Evolutionary conservation across 352 stramenopile genomes (phyloP), one percentile per base, ranked within the genome.

Genomic region (Phytophthora tubulina): DNA sequence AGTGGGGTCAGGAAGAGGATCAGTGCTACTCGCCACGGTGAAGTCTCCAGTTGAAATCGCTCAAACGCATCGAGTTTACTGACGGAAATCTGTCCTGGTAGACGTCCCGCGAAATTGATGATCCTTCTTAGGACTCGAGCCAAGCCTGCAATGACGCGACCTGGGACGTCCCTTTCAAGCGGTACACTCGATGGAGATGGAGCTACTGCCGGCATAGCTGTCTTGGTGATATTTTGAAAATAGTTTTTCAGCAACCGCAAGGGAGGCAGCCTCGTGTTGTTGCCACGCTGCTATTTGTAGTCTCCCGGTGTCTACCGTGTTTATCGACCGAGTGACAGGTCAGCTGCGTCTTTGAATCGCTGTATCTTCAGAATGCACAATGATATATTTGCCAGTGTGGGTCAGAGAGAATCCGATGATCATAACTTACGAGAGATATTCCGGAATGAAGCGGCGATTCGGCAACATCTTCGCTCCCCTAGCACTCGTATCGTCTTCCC

Each of bases 51-150:
- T 4, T 45, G 57, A 33, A 71, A 84, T 42, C 36, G 21, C 2
- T 73, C 36, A 4, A 81, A 75, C 30, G 67, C 56, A 7, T 79
- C 63, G 7, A 79, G 50, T 39, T 84, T 84, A 50, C 73, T 81
- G 3, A 84, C 60, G 4, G 70, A 80, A 53, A 70, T 65, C 1
- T 84, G 66, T 0, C 72, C 73, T 10, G 66, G 61, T 27, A 81
- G 39, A 27, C 64, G 49, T 11, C 70, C 70, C 21, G 42, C 41
- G 44, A 77, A 49, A 0, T 17, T 46, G 8, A 7, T 6, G 2
- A 62, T 35, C 38, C 31, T 32, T 31, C 4, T 62, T 31, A 56
- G 38, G 7, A 50, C 38, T 35, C 17, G 0, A 48, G 36, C 38
- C 39, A 70, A 1, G 45, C 35, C 30, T 32, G 33, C 35, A 46